phyloP scores from a whole-genome alignment of 257 asterid genomes.

The Nicotiana knightiana region DNA sequence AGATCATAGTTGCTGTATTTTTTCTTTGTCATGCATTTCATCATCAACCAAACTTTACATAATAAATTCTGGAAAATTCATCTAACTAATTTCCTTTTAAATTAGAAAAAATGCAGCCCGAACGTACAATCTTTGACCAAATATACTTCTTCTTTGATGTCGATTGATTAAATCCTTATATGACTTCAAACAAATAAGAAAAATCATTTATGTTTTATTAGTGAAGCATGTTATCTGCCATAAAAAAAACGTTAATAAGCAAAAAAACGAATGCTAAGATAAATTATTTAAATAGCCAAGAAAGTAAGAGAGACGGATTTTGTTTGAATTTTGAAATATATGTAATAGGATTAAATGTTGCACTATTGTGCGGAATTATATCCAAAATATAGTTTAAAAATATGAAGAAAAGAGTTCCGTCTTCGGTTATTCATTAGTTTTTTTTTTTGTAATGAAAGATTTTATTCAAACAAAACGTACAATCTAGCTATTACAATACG shows the following conservation, averaged over 20 bases:
- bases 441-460: no score
- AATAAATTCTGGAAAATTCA: neutral
- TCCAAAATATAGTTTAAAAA: no score
- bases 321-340: no score
- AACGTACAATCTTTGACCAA: constrained; percentile 1
- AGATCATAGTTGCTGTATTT: neutral
- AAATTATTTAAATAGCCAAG: no score
- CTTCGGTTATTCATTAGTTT: no score
- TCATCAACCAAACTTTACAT: neutral
- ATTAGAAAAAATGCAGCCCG: neutral
- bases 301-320: no score
- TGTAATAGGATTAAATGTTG: no score
- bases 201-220: neutral
- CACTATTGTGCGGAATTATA: no score
- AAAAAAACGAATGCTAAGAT: neutral
- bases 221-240: neutral
- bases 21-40: neutral
- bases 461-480: no score
- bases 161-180: neutral
- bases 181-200: neutral
- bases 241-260: neutral
- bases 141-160: neutral
- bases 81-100: neutral
- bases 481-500: no score
- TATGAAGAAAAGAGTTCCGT: no score